Evolutionary conservation across 495 filamentous ascomycete species (phyloP), one percentile per base, ranked within the genome.

Genomic region (Tuber brumale): DNA sequence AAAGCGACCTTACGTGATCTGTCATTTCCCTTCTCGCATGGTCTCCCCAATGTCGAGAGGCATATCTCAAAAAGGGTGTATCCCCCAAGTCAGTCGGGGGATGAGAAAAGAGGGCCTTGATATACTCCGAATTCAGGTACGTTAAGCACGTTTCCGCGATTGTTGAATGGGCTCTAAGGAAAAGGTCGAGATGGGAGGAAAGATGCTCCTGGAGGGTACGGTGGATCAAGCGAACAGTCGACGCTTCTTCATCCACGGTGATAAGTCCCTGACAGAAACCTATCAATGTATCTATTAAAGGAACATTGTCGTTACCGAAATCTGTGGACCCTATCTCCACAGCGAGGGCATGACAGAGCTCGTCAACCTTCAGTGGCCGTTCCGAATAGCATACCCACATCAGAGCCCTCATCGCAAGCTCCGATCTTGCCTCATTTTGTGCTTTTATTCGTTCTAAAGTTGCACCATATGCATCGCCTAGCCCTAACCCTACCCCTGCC

Each of bases 231-330:
- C 21, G 46, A 6, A 51, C 23, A 9, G 46, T 51, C 23, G 46
- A 51, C 8, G 46, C 23, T 51, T 51, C 46, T 6, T 51, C n/a
- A 51, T 51, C 46, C 46, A 84, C 80, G 37, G 76, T 76, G 19
- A 75, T 51, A 51, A 51, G 46, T 51, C 46, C 46, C 21, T 23
- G 46, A 18, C 46, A 51, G 6, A 23, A 51, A 9, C 8, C 8
- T 0, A 51, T 23, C 46, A 51, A 51, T 51, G 46, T 51, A 8
- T 21, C 46, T n/a, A 51, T n/a, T 18, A n/a, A 51, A 23, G 46
- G 46, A 51, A 51, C 46, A n/a, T n/a, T 21, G 10, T 51, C 46
- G 46, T 2, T 21, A 51, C n/a, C 46, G 46, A 51, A 51, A 51
- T 51, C 46, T 5, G 21, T 51, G 6, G 21, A n/a, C 9, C 46